Percentiles rank a stretch among this genome's conserved stretches.
Conservation (phyloP, 2,329 filamentous ascomycete genomes). For the Periconia digitata region DNA sequence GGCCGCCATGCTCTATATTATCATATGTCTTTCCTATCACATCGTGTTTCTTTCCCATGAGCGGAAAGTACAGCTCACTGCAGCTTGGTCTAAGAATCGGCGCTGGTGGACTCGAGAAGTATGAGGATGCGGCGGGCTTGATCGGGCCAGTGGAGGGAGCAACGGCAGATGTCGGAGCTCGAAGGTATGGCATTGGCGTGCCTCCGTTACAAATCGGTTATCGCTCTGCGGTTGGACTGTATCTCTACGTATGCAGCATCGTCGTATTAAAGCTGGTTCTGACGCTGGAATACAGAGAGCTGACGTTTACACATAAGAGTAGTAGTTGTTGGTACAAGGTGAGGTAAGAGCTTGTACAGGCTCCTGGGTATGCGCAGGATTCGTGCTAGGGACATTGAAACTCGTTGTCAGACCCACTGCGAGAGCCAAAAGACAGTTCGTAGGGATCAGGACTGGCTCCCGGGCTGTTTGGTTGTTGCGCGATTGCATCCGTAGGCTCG, state of each 20-base stretch:
- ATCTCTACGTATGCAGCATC: conserved; percentile 4
- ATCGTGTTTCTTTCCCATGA: neutral
- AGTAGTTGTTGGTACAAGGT: too few species aligned
- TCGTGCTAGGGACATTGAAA: too few species aligned
- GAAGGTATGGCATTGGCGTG: conserved; percentile 1
- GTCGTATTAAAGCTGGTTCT: neutral
- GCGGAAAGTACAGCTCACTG: conserved; percentile 1
- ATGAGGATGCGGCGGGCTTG: conserved; percentile 3
- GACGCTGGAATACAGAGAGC: neutral
- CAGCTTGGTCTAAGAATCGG: conserved; percentile 3
- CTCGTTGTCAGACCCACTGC: too few species aligned
- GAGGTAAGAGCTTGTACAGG: too few species aligned
- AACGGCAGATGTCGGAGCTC: conserved; percentile 2
- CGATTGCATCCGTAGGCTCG: too few species aligned
- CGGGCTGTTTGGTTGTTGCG: too few species aligned
- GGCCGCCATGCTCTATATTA: neutral
- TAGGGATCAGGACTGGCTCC: too few species aligned
- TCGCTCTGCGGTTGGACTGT: conserved; percentile 5
- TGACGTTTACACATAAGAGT: neutral
- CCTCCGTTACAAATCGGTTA: conserved; percentile 4
- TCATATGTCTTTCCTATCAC: neutral
- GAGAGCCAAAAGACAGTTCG: too few species aligned
- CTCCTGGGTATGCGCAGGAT: too few species aligned
- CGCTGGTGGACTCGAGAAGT: conserved; percentile 8
- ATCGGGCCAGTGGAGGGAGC: conserved; percentile 2